Evolutionary conservation across 2,329 filamentous ascomycete genomes (phyloP).

Genomic region (Gaeumannomyces sp.): DNA sequence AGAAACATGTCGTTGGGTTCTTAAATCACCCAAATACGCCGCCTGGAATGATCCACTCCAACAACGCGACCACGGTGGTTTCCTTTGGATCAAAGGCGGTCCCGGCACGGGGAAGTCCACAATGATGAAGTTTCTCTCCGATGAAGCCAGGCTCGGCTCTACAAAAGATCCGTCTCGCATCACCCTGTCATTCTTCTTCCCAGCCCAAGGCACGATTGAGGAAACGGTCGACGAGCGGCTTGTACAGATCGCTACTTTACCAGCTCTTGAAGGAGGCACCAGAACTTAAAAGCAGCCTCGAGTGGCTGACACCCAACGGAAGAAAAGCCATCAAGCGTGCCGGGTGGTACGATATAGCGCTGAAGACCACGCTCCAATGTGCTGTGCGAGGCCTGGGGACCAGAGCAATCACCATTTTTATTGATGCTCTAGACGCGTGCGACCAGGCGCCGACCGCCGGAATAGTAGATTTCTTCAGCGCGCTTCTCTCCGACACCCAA

Average conservation of each 20-base stretch:
- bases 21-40: conserved; percentile 19
- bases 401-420: conserved; percentile 18
- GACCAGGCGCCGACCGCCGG: conserved; percentile 33
- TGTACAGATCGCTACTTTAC: conserved; percentile 40
- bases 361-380: conserved; percentile 13
- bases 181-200: conserved; percentile 39
- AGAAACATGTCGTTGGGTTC: conserved; percentile 16
- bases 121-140: conserved; percentile 31
- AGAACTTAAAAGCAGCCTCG: conserved; percentile 25
- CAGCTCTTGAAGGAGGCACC: conserved; percentile 14
- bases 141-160: conserved; percentile 12
- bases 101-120: conserved; percentile 37
- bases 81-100: conserved; percentile 39
- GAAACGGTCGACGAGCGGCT: conserved; percentile 37
- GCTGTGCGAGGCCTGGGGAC: conserved; percentile 13
- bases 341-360: conserved; percentile 9
- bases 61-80: conserved; percentile 24
- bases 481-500: conserved; percentile 24
- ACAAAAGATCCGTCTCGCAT: conserved; percentile 4
- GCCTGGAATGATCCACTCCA: conserved; percentile 25
- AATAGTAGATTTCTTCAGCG: conserved; percentile 38
- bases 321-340: neutral
- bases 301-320: conserved; percentile 11
- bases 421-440: conserved; percentile 45
- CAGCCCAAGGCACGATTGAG: conserved; percentile 34